Conservation (phyloP, 257 asterid species). For the Solanum chmielewskii region DNA sequence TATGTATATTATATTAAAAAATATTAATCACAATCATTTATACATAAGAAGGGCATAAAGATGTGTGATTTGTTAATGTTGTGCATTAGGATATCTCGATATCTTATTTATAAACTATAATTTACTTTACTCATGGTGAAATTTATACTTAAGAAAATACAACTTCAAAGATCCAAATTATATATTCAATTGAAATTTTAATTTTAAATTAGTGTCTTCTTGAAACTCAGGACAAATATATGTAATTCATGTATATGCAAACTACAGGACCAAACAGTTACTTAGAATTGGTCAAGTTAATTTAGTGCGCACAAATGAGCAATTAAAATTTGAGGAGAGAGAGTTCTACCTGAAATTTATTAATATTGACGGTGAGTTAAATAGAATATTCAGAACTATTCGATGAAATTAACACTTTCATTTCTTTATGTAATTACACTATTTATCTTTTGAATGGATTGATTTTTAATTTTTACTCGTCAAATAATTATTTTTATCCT, state of each 20-base stretch:
- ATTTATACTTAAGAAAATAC: not conserved
- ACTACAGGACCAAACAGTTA: not conserved
- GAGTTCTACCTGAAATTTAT: not conserved
- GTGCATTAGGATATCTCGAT: not conserved
- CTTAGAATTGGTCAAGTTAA: not conserved
- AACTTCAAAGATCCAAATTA: not conserved
- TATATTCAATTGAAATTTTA: no score
- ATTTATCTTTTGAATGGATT: not conserved
- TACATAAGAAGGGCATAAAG: not conserved
- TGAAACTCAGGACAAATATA: not conserved
- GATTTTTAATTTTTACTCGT: not conserved
- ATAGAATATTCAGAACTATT: not conserved
- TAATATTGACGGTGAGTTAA: not conserved
- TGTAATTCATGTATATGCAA: not conserved
- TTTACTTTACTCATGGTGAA: no score
- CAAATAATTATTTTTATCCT: no score
- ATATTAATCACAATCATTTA: not conserved
- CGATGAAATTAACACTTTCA: not conserved
- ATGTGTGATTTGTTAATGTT: not conserved
- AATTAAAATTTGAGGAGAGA: not conserved
- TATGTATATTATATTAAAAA: not conserved
- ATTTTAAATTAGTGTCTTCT: no score
- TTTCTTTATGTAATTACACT: not conserved
- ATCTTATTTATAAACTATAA: not conserved
- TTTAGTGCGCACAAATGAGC: not conserved